phyloP scores from a whole-genome alignment of 305 asterid genomes.

The Fraxinus velutina region DNA sequence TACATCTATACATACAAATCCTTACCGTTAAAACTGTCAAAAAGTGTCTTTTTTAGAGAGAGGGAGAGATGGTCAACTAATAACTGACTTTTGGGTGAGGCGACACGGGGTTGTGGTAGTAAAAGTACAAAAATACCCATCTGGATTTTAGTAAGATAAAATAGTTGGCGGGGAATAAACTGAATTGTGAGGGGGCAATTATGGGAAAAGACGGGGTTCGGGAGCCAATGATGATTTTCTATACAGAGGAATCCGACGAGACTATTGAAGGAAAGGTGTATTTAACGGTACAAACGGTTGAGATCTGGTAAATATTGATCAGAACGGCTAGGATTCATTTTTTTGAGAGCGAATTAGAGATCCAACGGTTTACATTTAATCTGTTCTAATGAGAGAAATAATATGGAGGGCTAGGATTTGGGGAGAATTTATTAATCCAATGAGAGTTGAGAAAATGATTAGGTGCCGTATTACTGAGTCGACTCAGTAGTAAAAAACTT shows the following conservation, averaged over 20 bases:
- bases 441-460: neutral
- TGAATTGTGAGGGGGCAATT: slow-evolving; percentile 10
- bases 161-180: slow-evolving; percentile 7
- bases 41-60: slow-evolving; percentile 18
- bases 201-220: neutral
- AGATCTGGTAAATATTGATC: neutral
- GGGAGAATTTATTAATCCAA: neutral
- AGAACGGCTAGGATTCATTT: slow-evolving; percentile 24
- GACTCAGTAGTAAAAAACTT: neutral
- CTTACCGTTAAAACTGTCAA: slow-evolving; percentile 17
- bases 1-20: slow-evolving; percentile 4
- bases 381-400: slow-evolving; percentile 11
- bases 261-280: slow-evolving; percentile 2
- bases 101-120: neutral
- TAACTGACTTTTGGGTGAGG: slow-evolving; percentile 15
- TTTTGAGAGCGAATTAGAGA: slow-evolving; percentile 4
- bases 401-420: slow-evolving; percentile 26
- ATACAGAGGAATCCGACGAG: slow-evolving; percentile 17
- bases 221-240: slow-evolving; percentile 11
- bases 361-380: slow-evolving; percentile 27
- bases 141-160: neutral
- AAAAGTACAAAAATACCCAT: neutral
- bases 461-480: slow-evolving; percentile 15
- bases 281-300: slow-evolving; percentile 27
- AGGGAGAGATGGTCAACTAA: slow-evolving; percentile 21